These are phyloP conservation scores for Penicillium italicum DNA, from an alignment of 2,329 filamentous ascomycete species.

Conservation along the genomic window DNA sequence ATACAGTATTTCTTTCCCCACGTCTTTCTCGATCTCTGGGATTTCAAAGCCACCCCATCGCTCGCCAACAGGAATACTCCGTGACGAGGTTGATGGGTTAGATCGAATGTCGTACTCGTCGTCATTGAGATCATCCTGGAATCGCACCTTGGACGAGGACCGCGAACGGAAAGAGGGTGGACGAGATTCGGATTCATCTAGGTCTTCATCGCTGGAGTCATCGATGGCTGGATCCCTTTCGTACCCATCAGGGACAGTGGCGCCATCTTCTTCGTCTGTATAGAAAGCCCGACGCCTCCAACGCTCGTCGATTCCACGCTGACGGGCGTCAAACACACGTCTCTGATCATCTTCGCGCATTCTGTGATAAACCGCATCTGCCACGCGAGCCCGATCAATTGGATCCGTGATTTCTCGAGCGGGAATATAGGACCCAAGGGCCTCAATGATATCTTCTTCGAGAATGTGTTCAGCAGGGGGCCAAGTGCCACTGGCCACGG, in stretches of 20 bases:
- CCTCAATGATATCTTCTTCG: conserved; percentile 41
- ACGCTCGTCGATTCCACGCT: conserved; percentile 58
- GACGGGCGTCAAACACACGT: conserved; percentile 37
- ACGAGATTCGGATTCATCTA: conserved; percentile 39
- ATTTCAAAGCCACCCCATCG: conserved; percentile 76
- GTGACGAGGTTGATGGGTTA: conserved; percentile 68
- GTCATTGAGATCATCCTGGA: conserved; percentile 63
- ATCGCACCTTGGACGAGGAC: conserved; percentile 75
- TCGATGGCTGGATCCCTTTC: conserved; percentile 40
- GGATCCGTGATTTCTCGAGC: conserved; percentile 43
- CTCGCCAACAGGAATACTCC: conserved; percentile 62
- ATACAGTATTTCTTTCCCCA: conserved; percentile 84
- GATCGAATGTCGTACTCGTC: conserved; percentile 70
- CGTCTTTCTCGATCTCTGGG: conserved; percentile 74
- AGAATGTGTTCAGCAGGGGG: conserved; percentile 40
- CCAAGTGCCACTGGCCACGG: conserved; percentile 34
- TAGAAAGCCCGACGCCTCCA: conserved; percentile 79
- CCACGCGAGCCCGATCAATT: conserved; percentile 41
- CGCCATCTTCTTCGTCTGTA: conserved; percentile 79
- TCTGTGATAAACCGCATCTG: conserved; percentile 37
- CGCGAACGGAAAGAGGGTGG: conserved; percentile 57
- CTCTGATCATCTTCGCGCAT: conserved; percentile 40
- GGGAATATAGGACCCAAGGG: conserved; percentile 42
- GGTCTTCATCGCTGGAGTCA: conserved; percentile 51
- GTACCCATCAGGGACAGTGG: conserved; percentile 61